Conservation (phyloP, 176 grass and related monocot genomes). For the Juncus inflexus region DNA sequence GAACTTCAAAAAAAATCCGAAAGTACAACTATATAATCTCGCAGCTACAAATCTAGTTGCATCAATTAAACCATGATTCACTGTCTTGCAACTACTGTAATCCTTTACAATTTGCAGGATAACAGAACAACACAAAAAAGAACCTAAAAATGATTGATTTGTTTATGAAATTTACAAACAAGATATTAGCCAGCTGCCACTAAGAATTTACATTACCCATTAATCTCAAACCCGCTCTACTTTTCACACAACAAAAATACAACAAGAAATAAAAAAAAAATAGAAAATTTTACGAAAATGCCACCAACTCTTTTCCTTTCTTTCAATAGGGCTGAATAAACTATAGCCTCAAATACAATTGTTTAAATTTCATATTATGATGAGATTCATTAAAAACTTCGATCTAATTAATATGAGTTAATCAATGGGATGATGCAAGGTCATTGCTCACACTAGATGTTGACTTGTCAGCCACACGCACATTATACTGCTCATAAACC, state of each 20-base stretch:
- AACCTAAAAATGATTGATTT: conserved; percentile 35
- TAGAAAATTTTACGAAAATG: conserved; percentile 40
- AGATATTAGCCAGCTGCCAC: conserved; percentile 58
- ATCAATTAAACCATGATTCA: conserved; percentile 12
- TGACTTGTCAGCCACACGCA: conserved; percentile 72
- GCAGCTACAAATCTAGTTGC: too few species aligned
- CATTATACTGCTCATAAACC: conserved; percentile 88
- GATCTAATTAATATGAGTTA: conserved; percentile 41
- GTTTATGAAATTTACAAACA: conserved; percentile 72
- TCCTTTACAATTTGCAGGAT: conserved; percentile 33
- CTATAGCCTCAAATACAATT: conserved; percentile 48
- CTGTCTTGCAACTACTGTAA: conserved; percentile 13
- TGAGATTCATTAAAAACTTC: conserved; percentile 31
- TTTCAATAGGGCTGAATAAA: conserved; percentile 40
- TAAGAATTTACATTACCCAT: conserved; percentile 79
- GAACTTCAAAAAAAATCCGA: not conserved
- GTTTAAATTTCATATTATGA: conserved; percentile 31
- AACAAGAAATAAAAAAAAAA: not conserved
- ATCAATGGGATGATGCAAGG: conserved; percentile 31
- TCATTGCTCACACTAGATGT: conserved; percentile 46
- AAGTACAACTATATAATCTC: not conserved
- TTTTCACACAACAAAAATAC: conserved; percentile 22
- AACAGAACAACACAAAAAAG: conserved; percentile 19
- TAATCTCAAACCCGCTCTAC: conserved; percentile 45
- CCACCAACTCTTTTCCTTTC: conserved; percentile 21